Percentiles rank a stretch among this genome's conserved stretches.
These are phyloP conservation scores for Alternaria infectoria DNA, from an alignment of 2,329 filamentous ascomycete species.

Conservation along the genomic window DNA sequence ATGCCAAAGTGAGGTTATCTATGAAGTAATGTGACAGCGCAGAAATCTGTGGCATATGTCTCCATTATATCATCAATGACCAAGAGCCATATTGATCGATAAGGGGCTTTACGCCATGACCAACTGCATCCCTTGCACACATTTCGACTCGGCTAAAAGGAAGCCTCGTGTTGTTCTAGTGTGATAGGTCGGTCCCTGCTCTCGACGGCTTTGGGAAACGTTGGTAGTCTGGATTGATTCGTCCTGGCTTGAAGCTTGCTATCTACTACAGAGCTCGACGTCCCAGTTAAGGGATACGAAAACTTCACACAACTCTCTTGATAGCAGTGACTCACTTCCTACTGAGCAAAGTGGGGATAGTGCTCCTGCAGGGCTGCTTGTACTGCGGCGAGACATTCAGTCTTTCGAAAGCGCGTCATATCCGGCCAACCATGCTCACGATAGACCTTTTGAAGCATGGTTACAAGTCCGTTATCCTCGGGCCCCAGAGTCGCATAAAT, in stretches of 20 bases:
- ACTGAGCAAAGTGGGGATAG: neutral
- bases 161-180: neutral
- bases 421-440: neutral
- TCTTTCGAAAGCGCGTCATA: neutral
- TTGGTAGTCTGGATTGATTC: neutral
- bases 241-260: neutral
- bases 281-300: no score
- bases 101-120: neutral
- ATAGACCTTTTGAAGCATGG: neutral
- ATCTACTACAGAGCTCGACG: neutral
- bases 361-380: neutral
- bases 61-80: neutral
- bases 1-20: neutral
- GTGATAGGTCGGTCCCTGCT: neutral
- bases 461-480: no score
- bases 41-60: neutral
- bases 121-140: no score
- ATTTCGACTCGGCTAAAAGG: neutral
- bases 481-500: neutral
- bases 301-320: no score
- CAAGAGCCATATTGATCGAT: neutral
- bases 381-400: neutral
- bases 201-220: no score
- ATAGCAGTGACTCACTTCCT: no score
- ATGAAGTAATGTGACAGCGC: rapidly evolving